These are phyloP conservation scores for Cladosporium cucumerinum DNA, from an alignment of 2,329 filamentous ascomycete species.

Conservation along the genomic window DNA sequence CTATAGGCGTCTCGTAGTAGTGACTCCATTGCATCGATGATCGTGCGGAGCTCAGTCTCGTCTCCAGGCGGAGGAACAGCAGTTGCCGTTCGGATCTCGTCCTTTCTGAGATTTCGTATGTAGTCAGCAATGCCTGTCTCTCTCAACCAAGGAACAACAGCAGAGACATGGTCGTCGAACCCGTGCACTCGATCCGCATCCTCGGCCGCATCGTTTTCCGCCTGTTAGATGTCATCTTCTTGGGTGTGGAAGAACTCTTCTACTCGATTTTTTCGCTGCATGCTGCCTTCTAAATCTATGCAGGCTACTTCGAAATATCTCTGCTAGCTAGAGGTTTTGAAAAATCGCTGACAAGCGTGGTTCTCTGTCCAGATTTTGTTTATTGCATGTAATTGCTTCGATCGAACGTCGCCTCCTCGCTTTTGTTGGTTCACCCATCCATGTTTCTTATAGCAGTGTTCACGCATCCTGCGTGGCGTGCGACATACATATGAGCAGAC, in stretches of 20 bases:
- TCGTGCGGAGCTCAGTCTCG: not conserved
- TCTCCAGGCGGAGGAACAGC: not conserved
- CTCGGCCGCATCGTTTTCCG: not conserved
- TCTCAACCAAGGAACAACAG: slow-evolving; percentile 17
- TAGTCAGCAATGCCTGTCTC: slow-evolving; percentile 16
- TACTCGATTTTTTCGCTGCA: no score
- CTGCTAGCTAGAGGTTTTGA: slow-evolving; percentile 3
- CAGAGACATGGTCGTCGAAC: slow-evolving; percentile 14
- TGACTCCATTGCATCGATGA: slow-evolving; percentile 10
- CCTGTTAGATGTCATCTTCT: slow-evolving; percentile 1
- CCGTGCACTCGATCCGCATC: slow-evolving; percentile 10
- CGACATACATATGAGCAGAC: no score
- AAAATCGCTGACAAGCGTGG: slow-evolving; percentile 12
- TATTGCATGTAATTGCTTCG: not conserved
- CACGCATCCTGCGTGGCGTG: no score
- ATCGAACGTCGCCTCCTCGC: slow-evolving; percentile 8
- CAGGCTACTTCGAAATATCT: slow-evolving; percentile 14
- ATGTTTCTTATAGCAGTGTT: no score
- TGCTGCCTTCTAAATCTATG: no score
- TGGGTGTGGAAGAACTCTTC: slow-evolving; percentile 11
- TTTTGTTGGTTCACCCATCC: slow-evolving; percentile 14
- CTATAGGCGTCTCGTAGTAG: slow-evolving; percentile 15
- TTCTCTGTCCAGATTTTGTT: no score
- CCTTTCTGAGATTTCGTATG: slow-evolving; percentile 7
- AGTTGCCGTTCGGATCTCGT: slow-evolving; percentile 17